A percentile compares a stretch with the other conserved stretches of the same genome.
Conservation (phyloP, 2,329 filamentous ascomycete species). For the Trichophyton mentagrophytes region DNA sequence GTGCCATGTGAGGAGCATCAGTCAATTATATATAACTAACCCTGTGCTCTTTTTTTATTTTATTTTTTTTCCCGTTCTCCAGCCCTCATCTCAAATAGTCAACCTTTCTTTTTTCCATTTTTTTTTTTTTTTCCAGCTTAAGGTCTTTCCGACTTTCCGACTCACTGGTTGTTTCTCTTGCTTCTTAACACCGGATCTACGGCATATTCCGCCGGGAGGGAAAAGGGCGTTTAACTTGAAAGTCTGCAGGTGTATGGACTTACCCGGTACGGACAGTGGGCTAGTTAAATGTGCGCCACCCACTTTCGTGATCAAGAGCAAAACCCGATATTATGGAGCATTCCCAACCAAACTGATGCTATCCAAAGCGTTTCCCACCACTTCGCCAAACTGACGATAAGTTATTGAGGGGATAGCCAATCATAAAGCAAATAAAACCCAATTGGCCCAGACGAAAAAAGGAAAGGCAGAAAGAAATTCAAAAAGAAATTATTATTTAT, state of each 20-base stretch:
- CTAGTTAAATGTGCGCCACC: background rate
- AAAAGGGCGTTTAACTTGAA: background rate
- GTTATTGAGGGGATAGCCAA: background rate
- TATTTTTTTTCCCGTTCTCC: background rate
- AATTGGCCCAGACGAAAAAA: background rate
- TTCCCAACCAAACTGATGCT: background rate
- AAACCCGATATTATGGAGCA: slow-evolving; percentile 3
- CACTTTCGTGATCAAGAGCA: background rate
- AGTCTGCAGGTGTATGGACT: background rate
- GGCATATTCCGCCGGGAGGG: background rate
- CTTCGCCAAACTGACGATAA: background rate
- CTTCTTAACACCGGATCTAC: background rate
- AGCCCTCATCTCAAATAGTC: background rate
- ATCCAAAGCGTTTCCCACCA: background rate
- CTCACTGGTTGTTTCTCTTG: background rate
- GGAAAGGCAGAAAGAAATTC: background rate
- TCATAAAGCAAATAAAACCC: background rate
- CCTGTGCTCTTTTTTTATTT: no score
- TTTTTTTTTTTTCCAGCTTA: background rate
- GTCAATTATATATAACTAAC: background rate
- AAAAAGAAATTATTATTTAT: slow-evolving; percentile 4
- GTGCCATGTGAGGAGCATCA: slow-evolving; percentile 1
- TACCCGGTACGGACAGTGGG: background rate
- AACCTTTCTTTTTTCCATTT: background rate
- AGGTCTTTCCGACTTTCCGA: background rate